These are phyloP conservation scores for Begonia masoniana DNA, from an alignment of 306 rosid genomes.

Conservation along the genomic window DNA sequence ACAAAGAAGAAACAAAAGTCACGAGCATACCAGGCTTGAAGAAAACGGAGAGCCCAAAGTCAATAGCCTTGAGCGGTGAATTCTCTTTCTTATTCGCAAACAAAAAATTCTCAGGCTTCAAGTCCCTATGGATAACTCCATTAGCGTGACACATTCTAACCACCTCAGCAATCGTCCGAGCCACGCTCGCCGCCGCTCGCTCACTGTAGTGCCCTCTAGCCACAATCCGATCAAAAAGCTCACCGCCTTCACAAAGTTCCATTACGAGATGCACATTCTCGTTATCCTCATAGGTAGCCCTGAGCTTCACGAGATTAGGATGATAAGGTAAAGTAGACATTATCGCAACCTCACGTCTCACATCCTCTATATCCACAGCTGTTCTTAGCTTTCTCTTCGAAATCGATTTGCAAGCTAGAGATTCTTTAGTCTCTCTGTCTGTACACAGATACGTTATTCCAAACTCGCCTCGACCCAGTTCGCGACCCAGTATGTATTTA, in stretches of 20 bases:
- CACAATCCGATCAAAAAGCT: constrained; percentile 19
- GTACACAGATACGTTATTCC: constrained; percentile 92
- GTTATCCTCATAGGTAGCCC: constrained; percentile 15
- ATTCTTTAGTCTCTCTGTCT: constrained; percentile 70
- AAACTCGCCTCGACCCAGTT: constrained; percentile 95
- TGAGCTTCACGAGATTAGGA: constrained; percentile 17
- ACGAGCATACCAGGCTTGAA: constrained; percentile 16
- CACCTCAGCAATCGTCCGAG: constrained; percentile 11
- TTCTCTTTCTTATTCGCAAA: constrained; percentile 15
- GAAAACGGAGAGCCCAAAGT: constrained; percentile 14
- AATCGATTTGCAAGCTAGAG: constrained; percentile 88
- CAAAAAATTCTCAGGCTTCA: constrained; percentile 18
- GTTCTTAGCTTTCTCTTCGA: constrained; percentile 86
- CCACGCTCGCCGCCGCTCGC: constrained; percentile 15
- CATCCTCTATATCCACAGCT: constrained; percentile 18
- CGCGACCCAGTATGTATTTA: constrained; percentile 78
- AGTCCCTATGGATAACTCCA: constrained; percentile 16
- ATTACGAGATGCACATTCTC: constrained; percentile 14
- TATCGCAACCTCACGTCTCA: constrained; percentile 14
- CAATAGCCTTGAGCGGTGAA: constrained; percentile 15
- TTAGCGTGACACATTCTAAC: constrained; percentile 18
- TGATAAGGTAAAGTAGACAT: constrained; percentile 17
- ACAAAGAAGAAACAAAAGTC: constrained; percentile 1
- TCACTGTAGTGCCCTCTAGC: constrained; percentile 16
- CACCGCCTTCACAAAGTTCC: constrained; percentile 18